Evolutionary conservation across 805 yeast genomes (phyloP).

Genomic region (Cephaloascus fragrans): DNA sequence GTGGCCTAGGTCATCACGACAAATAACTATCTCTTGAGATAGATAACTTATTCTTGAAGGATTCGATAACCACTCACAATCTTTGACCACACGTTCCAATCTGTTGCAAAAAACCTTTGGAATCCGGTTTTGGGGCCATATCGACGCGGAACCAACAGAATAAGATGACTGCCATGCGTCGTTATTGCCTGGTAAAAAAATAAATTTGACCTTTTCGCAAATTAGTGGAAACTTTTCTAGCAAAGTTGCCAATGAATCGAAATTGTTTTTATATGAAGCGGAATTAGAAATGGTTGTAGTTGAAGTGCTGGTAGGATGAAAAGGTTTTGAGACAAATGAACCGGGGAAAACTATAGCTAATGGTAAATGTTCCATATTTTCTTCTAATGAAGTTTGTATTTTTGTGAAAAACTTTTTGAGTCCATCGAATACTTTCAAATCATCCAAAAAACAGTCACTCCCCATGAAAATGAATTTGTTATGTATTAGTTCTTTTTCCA

Average conservation of each 20-base stretch:
- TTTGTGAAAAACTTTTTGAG: slow-evolving; percentile 50
- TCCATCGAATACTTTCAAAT: slow-evolving; percentile 47
- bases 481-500: slow-evolving; percentile 46
- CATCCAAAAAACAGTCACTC: slow-evolving; percentile 60
- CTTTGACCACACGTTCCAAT: slow-evolving; percentile 46
- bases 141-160: slow-evolving; percentile 46
- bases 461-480: slow-evolving; percentile 69
- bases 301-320: slow-evolving; percentile 44
- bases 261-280: slow-evolving; percentile 51
- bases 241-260: slow-evolving; percentile 65
- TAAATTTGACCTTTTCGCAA: slow-evolving; percentile 41
- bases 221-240: slow-evolving; percentile 51
- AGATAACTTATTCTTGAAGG: slow-evolving; percentile 73
- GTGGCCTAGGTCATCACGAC: slow-evolving; percentile 63
- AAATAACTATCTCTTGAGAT: slow-evolving; percentile 72
- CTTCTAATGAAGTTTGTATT: slow-evolving; percentile 40
- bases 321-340: slow-evolving; percentile 62
- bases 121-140: slow-evolving; percentile 67
- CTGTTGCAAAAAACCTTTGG: slow-evolving; percentile 67
- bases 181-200: slow-evolving; percentile 80
- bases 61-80: slow-evolving; percentile 57
- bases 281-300: slow-evolving; percentile 38
- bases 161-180: slow-evolving; percentile 87
- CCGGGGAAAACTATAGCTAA: slow-evolving; percentile 73
- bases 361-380: slow-evolving; percentile 30